Conservation (phyloP, 2,329 filamentous ascomycete genomes). For the Talaromyces sp. region DNA sequence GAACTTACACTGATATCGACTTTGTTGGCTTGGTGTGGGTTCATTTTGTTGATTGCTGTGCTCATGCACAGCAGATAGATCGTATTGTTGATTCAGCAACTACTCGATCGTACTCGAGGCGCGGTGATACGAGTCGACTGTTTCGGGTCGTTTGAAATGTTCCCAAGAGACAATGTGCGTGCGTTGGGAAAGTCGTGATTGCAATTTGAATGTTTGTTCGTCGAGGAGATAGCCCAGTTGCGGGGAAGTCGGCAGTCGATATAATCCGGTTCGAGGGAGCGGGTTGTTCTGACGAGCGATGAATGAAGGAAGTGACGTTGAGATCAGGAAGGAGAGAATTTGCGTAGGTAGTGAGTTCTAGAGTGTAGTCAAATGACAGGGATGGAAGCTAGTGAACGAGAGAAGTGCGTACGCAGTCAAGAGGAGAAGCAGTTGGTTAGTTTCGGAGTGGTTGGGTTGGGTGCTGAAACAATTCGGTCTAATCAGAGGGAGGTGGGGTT, state of each 20-base stretch:
- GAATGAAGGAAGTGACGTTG: not conserved
- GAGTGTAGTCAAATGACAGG: not conserved
- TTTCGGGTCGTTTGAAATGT: not conserved
- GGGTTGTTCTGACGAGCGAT: not conserved
- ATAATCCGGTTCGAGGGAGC: not conserved
- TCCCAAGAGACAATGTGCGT: not conserved
- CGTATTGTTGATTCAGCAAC: not conserved
- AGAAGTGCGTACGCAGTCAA: not conserved
- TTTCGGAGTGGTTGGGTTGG: not conserved
- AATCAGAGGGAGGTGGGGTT: not conserved
- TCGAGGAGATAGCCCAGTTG: not conserved
- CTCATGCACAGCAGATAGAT: constrained; percentile 9
- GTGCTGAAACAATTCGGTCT: constrained; percentile 7
- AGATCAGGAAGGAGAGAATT: not conserved
- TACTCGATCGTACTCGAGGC: not conserved
- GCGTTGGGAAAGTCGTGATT: not conserved
- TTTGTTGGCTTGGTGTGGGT: constrained; percentile 98
- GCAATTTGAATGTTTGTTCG: not conserved
- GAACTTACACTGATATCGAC: constrained; percentile 83
- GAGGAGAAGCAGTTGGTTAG: too few relatives aligned
- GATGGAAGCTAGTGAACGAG: not conserved
- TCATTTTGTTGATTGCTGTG: constrained; percentile 56
- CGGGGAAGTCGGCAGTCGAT: not conserved
- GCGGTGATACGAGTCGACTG: not conserved
- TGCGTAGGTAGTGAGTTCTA: not conserved